Base-by-base conservation (phyloP, 1,284 basidiomycete species). In the Malassezia dermatis region DNA sequence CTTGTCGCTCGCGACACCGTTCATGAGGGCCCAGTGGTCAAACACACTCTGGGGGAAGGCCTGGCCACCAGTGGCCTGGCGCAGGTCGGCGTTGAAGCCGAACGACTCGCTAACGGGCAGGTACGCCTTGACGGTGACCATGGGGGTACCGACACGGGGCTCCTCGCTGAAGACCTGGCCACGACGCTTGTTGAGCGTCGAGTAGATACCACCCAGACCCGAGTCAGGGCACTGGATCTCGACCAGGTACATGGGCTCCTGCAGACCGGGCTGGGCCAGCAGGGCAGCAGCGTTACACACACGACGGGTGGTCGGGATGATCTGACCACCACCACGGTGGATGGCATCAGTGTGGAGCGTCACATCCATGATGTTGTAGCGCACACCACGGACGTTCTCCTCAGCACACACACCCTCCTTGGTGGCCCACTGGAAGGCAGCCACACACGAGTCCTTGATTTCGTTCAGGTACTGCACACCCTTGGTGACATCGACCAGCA, bases 91-190 rank as follows among this genome's bases (percentile, higher is more conserved):
- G 78, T 93, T 96, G 86, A 98, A 98, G 69, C 94, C 93, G 80
- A 98, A 98, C 17, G 93, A 96, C 79, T 96, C 93, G 78, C 81
- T 80, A 78, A 96, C 90, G 75, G 93, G 93, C 51, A 96, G 81
- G 82, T 91, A 94, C 31, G 91, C 91, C 84, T 96, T 98, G 79
- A 98, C 88, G 56, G 89, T 98, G 83, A 93, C 95, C 90, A 98
- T 96, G 61, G 94, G 94, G 23, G 94, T 98, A 80, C 94, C 93
- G 8, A 85, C 80, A 73, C 93, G 82, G 79, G 96, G 93, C 79
- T 98, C 93, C 79, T 98, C 88, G 67, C 85, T 87, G 83, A 93
- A 91, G 66, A 98, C 94, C 77, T 94, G 89, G 61, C 93, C 94
- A 83, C 94, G 89, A 77, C 93, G 88, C 81, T 86, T 90, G 85